Evolutionary conservation across 108 stramenopile species (phyloP).

Genomic region (Pseudonitzschia pungens): DNA sequence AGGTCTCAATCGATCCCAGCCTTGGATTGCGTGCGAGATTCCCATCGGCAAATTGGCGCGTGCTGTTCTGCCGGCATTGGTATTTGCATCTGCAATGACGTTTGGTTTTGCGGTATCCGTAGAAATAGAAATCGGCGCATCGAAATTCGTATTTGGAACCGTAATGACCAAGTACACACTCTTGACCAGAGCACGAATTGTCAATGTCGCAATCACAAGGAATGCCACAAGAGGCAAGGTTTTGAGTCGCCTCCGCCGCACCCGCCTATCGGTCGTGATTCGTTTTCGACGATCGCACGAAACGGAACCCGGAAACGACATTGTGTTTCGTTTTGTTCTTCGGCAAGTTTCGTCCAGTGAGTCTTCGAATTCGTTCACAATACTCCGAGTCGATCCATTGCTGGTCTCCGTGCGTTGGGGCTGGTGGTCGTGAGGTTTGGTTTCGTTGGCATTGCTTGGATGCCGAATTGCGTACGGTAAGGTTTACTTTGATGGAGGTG

Average conservation of each 20-base stretch:
- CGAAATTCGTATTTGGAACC: no score
- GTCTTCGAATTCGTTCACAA: no score
- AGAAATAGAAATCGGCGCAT: no score
- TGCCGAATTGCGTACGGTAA: no score
- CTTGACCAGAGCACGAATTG: neutral
- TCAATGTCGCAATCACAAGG: neutral
- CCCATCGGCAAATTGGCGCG: neutral
- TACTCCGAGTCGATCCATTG: no score
- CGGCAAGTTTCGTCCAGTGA: neutral
- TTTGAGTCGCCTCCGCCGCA: conserved; percentile 7
- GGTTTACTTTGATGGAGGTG: no score
- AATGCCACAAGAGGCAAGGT: neutral
- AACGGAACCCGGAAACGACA: neutral
- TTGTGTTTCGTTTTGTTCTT: neutral
- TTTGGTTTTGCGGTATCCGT: neutral
- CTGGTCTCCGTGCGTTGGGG: no score
- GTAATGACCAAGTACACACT: neutral
- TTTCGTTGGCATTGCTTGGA: no score
- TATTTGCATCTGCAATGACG: neutral
- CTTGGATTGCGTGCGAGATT: conserved; percentile 1
- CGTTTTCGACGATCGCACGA: neutral
- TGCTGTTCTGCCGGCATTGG: no score
- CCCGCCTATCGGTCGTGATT: neutral
- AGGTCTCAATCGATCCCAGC: conserved; percentile 13
- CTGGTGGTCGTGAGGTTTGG: no score